phyloP scores from a whole-genome alignment of 2,329 filamentous ascomycete species.

The Aspergillus piperis region DNA sequence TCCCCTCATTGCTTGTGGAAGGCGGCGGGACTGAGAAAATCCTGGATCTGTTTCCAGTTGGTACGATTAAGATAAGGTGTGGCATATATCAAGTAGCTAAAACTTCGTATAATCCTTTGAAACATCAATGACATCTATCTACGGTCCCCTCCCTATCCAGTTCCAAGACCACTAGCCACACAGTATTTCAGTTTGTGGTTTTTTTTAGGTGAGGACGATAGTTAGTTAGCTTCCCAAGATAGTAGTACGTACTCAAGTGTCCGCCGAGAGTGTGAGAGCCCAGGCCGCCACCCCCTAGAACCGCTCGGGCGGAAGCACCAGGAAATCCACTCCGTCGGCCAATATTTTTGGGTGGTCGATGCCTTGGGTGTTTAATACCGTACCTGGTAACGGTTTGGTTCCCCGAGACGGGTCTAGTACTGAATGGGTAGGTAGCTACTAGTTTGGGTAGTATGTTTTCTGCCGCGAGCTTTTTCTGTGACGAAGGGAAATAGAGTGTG shows the following conservation, averaged over 20 bases:
- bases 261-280: conserved; percentile 11
- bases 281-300: conserved; percentile 38
- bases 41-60: background rate
- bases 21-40: background rate
- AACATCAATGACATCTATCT: too few relatives aligned
- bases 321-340: conserved; percentile 16
- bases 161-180: background rate
- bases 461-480: background rate
- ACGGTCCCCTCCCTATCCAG: background rate
- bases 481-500: background rate
- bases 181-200: conserved; percentile 8
- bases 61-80: background rate
- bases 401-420: conserved; percentile 5
- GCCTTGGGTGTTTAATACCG: conserved; percentile 18
- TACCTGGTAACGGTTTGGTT: conserved; percentile 21
- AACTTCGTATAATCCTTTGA: too few relatives aligned
- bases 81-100: background rate
- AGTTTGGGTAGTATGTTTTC: background rate
- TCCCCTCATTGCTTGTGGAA: too few relatives aligned
- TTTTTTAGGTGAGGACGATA: conserved; percentile 8
- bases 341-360: conserved; percentile 18
- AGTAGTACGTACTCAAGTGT: conserved; percentile 6
- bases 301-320: conserved; percentile 28
- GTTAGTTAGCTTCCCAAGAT: conserved; percentile 2
- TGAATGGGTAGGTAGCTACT: conserved; percentile 3